Conservation (phyloP, 164 flowering plant species). For the Platanus orientalis region DNA sequence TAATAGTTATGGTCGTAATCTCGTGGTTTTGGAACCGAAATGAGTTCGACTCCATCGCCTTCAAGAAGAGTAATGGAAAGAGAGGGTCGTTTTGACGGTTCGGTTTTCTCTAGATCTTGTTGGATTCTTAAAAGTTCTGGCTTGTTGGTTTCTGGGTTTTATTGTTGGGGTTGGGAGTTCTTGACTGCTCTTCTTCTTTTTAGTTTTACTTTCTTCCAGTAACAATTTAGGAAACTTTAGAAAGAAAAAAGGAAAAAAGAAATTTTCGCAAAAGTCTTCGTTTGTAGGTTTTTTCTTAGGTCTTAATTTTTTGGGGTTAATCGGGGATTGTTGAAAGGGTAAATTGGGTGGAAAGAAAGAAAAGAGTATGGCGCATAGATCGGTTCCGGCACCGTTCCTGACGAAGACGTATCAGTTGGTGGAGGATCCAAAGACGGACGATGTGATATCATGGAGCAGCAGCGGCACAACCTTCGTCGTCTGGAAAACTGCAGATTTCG, state of each 20-base stretch:
- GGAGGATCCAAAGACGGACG: constrained; percentile 50
- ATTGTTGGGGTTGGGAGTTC: constrained; percentile 89
- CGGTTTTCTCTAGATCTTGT: background rate
- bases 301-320: too few species aligned
- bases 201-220: constrained; percentile 9
- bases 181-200: constrained; percentile 82
- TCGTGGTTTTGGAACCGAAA: background rate
- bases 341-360: background rate
- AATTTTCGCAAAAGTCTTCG: too few species aligned
- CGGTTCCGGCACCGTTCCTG: constrained; percentile 62
- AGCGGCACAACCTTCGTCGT: constrained; percentile 64
- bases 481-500: constrained; percentile 59
- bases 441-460: constrained; percentile 64
- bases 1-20: background rate
- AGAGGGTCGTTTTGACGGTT: background rate
- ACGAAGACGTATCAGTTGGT: constrained; percentile 61
- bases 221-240: too few species aligned
- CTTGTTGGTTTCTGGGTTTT: constrained; percentile 58
- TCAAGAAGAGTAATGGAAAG: background rate
- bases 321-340: too few species aligned
- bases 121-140: constrained; percentile 20
- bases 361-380: constrained; percentile 20
- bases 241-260: too few species aligned
- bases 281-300: too few species aligned
- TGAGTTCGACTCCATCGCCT: background rate